A percentile compares a stretch with the other conserved stretches of the same genome.
phyloP scores from a whole-genome alignment of 2,329 filamentous ascomycete species.

The Endoconidiophora polonica region DNA sequence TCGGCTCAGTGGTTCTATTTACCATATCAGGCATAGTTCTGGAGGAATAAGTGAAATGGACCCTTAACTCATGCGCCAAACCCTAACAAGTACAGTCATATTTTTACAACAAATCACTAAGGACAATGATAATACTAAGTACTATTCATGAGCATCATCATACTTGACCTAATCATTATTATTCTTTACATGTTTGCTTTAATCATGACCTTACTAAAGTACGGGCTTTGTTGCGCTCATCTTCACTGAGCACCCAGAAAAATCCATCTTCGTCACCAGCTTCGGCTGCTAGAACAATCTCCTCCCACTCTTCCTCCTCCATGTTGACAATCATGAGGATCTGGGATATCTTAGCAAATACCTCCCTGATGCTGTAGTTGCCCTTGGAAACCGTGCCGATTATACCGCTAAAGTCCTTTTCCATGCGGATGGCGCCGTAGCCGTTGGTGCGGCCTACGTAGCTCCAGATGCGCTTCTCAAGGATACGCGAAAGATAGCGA shows the following conservation, averaged over 20 bases:
- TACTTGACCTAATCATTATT: background rate
- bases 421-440: constrained; percentile 65
- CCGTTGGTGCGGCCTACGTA: constrained; percentile 66
- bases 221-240: constrained; percentile 59
- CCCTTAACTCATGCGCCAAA: too few relatives aligned
- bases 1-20: too few relatives aligned
- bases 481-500: constrained; percentile 54
- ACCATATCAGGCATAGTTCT: too few relatives aligned
- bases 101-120: too few relatives aligned
- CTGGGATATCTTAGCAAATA: constrained; percentile 61
- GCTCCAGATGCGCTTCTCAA: constrained; percentile 77
- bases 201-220: constrained; percentile 36
- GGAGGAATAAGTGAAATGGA: too few relatives aligned
- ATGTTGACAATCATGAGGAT: constrained; percentile 79
- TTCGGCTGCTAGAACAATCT: constrained; percentile 30
- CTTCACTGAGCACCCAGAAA: constrained; percentile 52
- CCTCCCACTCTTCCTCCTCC: constrained; percentile 93
- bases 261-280: constrained; percentile 41
- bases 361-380: constrained; percentile 61
- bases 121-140: background rate
- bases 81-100: too few relatives aligned
- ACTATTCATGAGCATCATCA: background rate
- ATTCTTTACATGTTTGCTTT: background rate
- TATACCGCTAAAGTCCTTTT: constrained; percentile 67
- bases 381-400: constrained; percentile 50